Conservation (phyloP, 2,329 filamentous ascomycete genomes). For the Dothiorella sarmentorum region DNA sequence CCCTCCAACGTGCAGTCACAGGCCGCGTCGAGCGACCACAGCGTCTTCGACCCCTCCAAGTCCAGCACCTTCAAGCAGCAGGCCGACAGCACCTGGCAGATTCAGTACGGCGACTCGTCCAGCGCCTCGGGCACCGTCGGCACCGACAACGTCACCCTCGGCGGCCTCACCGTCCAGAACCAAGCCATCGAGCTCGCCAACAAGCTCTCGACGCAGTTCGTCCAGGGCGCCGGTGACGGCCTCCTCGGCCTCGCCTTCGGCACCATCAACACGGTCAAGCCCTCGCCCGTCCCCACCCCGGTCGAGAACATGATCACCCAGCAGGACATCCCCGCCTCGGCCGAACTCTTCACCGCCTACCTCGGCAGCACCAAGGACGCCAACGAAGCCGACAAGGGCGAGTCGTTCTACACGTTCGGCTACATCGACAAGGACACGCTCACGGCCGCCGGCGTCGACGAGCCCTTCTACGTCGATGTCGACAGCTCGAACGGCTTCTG, state of each 20-base stretch:
- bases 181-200: slow-evolving; percentile 65
- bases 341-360: slow-evolving; percentile 62
- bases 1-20: slow-evolving; percentile 32
- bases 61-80: slow-evolving; percentile 58
- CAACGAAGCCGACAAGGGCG: slow-evolving; percentile 41
- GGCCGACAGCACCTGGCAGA: slow-evolving; percentile 57
- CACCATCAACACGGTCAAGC: slow-evolving; percentile 60
- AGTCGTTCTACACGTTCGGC: slow-evolving; percentile 70
- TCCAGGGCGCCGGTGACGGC: slow-evolving; percentile 57
- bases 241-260: slow-evolving; percentile 65
- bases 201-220: slow-evolving; percentile 57
- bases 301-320: slow-evolving; percentile 67
- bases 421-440: slow-evolving; percentile 65
- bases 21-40: slow-evolving; percentile 39
- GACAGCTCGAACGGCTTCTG: slow-evolving; percentile 67
- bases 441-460: slow-evolving; percentile 49
- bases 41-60: slow-evolving; percentile 58
- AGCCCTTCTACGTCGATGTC: slow-evolving; percentile 59
- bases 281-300: slow-evolving; percentile 56
- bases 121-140: slow-evolving; percentile 63
- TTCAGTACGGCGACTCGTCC: slow-evolving; percentile 67
- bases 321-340: slow-evolving; percentile 49
- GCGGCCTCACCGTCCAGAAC: slow-evolving; percentile 57
- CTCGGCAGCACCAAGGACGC: slow-evolving; percentile 56
- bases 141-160: slow-evolving; percentile 60